These are phyloP conservation scores for Leucocoprinus leucothites DNA, from an alignment of 768 basidiomycete genomes.

Conservation along the genomic window DNA sequence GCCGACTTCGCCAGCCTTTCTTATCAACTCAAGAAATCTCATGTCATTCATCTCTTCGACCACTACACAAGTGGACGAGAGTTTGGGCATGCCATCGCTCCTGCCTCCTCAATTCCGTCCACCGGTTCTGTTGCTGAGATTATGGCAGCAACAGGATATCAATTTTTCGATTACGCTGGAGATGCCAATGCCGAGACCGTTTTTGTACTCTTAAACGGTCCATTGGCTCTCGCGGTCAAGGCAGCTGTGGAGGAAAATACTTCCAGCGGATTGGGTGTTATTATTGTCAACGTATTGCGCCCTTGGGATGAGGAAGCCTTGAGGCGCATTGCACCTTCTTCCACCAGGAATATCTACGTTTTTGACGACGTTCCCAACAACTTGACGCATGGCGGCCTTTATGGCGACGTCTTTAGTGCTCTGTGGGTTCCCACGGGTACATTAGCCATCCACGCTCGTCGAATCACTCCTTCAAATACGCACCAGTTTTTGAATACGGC, in stretches of 20 bases:
- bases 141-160: slow-evolving; percentile 57
- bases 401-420: slow-evolving; percentile 66
- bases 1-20: slow-evolving; percentile 73
- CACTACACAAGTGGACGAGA: slow-evolving; percentile 81
- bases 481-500: slow-evolving; percentile 47
- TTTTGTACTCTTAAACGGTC: slow-evolving; percentile 73
- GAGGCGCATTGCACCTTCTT: slow-evolving; percentile 52
- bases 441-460: slow-evolving; percentile 48
- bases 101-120: slow-evolving; percentile 29
- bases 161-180: slow-evolving; percentile 76
- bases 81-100: slow-evolving; percentile 50
- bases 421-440: slow-evolving; percentile 40
- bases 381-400: slow-evolving; percentile 61
- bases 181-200: slow-evolving; percentile 59
- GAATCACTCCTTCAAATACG: slow-evolving; percentile 54
- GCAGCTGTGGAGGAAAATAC: slow-evolving; percentile 36
- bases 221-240: slow-evolving; percentile 64
- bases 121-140: slow-evolving; percentile 41
- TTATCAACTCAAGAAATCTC: slow-evolving; percentile 62
- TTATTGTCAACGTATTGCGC: slow-evolving; percentile 75
- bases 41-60: slow-evolving; percentile 90
- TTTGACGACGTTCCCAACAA: slow-evolving; percentile 73
- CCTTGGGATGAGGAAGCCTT: slow-evolving; percentile 79
- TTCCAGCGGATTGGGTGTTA: slow-evolving; percentile 53
- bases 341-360: slow-evolving; percentile 61